Percentiles rank a stretch among this genome's conserved stretches.
These are phyloP conservation scores for Heritiera littoralis DNA, from an alignment of 345 rosid species.

Conservation along the genomic window DNA sequence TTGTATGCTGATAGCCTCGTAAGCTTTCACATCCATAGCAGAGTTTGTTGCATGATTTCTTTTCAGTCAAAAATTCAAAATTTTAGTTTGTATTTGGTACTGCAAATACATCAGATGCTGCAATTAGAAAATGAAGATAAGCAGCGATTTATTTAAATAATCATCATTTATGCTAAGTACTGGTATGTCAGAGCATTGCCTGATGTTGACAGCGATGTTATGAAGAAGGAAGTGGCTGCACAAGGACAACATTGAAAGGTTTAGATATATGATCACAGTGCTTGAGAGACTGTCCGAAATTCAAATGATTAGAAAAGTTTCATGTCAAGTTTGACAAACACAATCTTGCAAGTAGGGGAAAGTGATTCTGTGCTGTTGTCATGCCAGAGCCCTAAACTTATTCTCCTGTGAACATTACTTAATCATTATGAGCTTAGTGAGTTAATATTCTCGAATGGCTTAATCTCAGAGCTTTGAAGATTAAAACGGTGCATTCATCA, in stretches of 20 bases:
- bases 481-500: not conserved
- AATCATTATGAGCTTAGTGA: not conserved
- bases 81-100: not conserved
- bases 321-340: no score
- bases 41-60: slow-evolving; percentile 14
- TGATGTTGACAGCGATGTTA: not conserved
- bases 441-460: not conserved
- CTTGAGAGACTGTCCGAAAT: not conserved
- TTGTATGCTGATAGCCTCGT: slow-evolving; percentile 95
- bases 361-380: not conserved
- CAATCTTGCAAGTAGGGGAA: no score
- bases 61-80: not conserved
- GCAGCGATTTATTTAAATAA: not conserved
- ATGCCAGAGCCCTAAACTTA: not conserved
- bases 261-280: not conserved
- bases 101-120: not conserved
- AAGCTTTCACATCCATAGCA: slow-evolving; percentile 38
- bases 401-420: not conserved
- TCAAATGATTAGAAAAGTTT: not conserved
- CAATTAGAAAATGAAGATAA: not conserved
- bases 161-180: not conserved
- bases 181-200: not conserved
- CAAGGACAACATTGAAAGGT: not conserved
- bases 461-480: not conserved
- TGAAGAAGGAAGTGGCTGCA: not conserved